Conservation (phyloP, 345 rosid species). For the Salix suchowensis region DNA sequence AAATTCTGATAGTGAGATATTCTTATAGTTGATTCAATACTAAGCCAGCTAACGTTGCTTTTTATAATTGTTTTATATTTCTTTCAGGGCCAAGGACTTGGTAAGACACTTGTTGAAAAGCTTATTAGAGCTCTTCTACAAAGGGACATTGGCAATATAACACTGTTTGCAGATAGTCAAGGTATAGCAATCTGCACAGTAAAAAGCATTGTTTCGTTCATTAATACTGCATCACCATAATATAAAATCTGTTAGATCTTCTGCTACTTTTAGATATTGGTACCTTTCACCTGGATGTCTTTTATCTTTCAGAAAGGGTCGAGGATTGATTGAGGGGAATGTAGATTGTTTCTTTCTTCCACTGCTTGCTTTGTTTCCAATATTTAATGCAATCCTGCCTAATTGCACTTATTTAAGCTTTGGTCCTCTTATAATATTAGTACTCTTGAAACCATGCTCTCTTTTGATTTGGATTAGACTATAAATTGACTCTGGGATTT, state of each 20-base stretch:
- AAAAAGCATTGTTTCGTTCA: background rate
- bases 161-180: slow-evolving; percentile 97
- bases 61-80: slow-evolving; percentile 6
- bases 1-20: background rate
- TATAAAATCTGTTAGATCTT: background rate
- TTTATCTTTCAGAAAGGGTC: background rate
- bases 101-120: slow-evolving; percentile 87
- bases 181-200: slow-evolving; percentile 35
- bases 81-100: slow-evolving; percentile 88
- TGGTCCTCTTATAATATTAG: too few species aligned
- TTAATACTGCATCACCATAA: background rate
- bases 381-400: too few species aligned
- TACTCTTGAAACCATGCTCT: background rate
- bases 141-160: slow-evolving; percentile 86
- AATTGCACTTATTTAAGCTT: too few species aligned
- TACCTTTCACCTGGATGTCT: background rate
- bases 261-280: background rate
- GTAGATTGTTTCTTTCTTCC: too few species aligned
- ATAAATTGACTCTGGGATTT: background rate
- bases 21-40: background rate
- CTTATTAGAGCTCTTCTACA: slow-evolving; percentile 80
- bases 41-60: slow-evolving; percentile 4
- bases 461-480: background rate
- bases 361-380: too few species aligned
- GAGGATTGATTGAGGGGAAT: too few species aligned